These are phyloP conservation scores for Terfezia boudieri DNA, from an alignment of 495 filamentous ascomycete genomes.

Conservation along the genomic window DNA sequence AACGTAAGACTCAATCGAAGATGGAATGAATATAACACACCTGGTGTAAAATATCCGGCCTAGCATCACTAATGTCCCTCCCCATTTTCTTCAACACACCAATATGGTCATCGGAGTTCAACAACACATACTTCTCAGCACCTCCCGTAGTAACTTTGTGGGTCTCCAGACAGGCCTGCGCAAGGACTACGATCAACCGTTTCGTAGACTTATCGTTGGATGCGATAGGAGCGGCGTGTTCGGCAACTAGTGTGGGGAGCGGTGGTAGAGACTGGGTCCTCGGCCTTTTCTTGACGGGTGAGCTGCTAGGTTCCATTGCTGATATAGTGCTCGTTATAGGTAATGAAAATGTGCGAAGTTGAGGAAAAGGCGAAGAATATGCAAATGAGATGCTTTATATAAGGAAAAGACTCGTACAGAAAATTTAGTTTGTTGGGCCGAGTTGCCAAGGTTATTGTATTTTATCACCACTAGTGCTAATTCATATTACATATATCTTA, in stretches of 20 bases:
- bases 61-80: conserved; percentile 88
- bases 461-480: too few species aligned
- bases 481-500: too few species aligned
- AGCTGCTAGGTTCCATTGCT: not conserved
- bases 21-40: conserved; percentile 27
- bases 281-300: conserved; percentile 20
- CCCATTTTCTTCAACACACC: conserved; percentile 99
- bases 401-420: too few species aligned
- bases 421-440: too few species aligned
- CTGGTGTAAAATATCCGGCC: conserved; percentile 96
- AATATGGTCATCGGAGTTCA: conserved; percentile 98
- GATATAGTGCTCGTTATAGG: too few species aligned
- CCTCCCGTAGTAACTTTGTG: conserved; percentile 68
- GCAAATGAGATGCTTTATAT: too few species aligned
- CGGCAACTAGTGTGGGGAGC: conserved; percentile 74
- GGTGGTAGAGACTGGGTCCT: conserved; percentile 89
- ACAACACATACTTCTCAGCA: conserved; percentile 84
- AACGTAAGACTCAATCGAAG: not conserved
- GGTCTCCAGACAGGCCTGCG: conserved; percentile 91
- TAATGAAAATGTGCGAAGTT: too few species aligned
- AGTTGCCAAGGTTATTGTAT: too few species aligned
- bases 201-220: conserved; percentile 69
- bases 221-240: conserved; percentile 71
- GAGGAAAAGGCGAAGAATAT: too few species aligned
- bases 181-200: conserved; percentile 83